A percentile compares a stretch with the other conserved stretches of the same genome.
These are phyloP conservation scores for Diaporthe amygdali DNA, from an alignment of 2,329 filamentous ascomycete species.

Conservation along the genomic window DNA sequence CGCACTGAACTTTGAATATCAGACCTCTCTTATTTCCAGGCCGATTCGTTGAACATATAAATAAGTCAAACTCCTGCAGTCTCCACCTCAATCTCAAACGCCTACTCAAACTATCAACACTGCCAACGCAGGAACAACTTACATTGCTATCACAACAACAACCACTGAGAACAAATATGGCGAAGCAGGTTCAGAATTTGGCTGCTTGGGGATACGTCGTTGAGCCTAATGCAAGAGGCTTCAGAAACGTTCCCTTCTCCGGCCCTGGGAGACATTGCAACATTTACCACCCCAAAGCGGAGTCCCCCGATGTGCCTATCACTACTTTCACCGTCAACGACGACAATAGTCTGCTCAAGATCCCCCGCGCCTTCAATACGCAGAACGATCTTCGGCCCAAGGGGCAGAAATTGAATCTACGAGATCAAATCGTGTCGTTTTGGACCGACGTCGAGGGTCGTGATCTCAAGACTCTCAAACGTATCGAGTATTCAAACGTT, in stretches of 20 bases:
- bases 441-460: background rate
- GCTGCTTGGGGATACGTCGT: conserved; percentile 32
- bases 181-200: background rate
- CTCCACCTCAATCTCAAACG: too few relatives aligned
- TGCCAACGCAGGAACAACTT: too few relatives aligned
- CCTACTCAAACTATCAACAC: too few relatives aligned
- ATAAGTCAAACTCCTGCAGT: too few relatives aligned
- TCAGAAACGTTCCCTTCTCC: background rate
- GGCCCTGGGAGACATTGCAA: background rate
- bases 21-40: too few relatives aligned
- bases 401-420: background rate
- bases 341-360: background rate
- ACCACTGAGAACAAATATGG: background rate
- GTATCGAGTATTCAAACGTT: background rate
- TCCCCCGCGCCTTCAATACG: background rate
- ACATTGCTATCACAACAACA: background rate
- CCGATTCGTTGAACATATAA: too few relatives aligned
- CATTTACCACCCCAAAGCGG: background rate
- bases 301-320: background rate
- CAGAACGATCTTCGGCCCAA: background rate
- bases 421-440: background rate
- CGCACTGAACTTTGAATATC: too few relatives aligned
- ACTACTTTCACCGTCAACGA: background rate
- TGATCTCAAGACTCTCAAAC: background rate
- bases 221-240: background rate